Base-by-base conservation (phyloP, 352 stramenopile genomes). In the Phytopythium cucurbitacearum region DNA sequence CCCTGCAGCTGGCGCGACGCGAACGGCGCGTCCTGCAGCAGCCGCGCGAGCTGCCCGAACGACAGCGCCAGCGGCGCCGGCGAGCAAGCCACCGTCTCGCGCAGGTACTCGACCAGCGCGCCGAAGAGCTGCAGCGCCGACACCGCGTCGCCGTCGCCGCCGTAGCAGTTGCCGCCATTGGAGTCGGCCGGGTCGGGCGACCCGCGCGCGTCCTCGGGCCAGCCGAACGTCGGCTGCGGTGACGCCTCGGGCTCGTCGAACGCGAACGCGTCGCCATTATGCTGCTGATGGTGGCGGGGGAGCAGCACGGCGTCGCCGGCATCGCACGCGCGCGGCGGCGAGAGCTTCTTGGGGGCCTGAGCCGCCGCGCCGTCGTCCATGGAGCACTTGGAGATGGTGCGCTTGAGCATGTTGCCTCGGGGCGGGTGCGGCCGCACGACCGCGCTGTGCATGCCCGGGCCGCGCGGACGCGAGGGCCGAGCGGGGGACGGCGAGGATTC, bases 361-460 rank as follows among this genome's bases (percentile, higher is more conserved):
- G 54, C 56, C 47, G 55, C 54, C 51, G 64, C 69, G 39, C 40
- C 59, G 21, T 48, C 60, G 53, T 78, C 68, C 62, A 89, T 77
- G 32, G 71, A 75, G 53, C 76, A 90, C 65, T 90, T 87, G 56
- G 79, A 90, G 64, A 90, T 87, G 21, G 79, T 90, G 55, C 79
- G 76, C 62, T 90, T 90, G 46, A 90, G 76, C 43, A 57, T 62
- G 36, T 44, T 40, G 21, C 41, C 12, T 38, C 46, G 44, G 53
- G 35, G 21, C 37, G 45, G 16, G 37, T 62, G 57, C 32, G 59
- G 59, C 55, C 61, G 64, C 65, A 72, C 48, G n/a, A 53, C 34
- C 36, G 48, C 48, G 48, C 48, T 42, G 34, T 53, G 35, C 48
- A 53, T 53, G n/a, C 21, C 21, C 21, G 21, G 21, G 2, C 21